These are phyloP conservation scores for Ophidiomyces ophidiicola DNA, from an alignment of 2,329 filamentous ascomycete genomes.

Conservation along the genomic window DNA sequence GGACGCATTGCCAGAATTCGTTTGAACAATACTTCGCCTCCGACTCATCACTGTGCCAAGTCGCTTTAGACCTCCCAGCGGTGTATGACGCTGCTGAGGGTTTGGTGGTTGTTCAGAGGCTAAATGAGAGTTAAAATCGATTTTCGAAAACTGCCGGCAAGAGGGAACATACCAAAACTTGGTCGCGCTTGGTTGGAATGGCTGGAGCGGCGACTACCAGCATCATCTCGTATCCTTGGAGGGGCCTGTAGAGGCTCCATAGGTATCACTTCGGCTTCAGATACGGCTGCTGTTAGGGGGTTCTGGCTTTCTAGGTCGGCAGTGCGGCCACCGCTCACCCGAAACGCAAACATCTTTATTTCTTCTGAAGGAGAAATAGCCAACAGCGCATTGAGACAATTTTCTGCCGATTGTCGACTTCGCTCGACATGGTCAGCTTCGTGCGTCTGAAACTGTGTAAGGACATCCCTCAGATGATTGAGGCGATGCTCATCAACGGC, in stretches of 20 bases:
- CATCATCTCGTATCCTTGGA: slow-evolving; percentile 39
- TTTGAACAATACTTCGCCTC: slow-evolving; percentile 32
- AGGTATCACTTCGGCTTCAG: slow-evolving; percentile 16
- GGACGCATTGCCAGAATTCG: slow-evolving; percentile 21
- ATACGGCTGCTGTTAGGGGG: slow-evolving; percentile 18
- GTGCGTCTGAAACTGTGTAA: slow-evolving; percentile 88
- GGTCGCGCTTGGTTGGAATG: slow-evolving; percentile 31
- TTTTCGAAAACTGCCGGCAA: slow-evolving; percentile 1
- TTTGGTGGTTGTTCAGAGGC: slow-evolving; percentile 23
- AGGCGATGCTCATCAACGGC: slow-evolving; percentile 77
- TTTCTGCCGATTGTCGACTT: slow-evolving; percentile 60
- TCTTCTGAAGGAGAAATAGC: slow-evolving; percentile 80
- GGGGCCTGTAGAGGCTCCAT: slow-evolving; percentile 29
- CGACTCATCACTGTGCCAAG: slow-evolving; percentile 39
- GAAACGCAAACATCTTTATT: slow-evolving; percentile 46
- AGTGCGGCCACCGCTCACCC: slow-evolving; percentile 28
- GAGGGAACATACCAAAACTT: slow-evolving; percentile 21
- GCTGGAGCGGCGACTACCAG: slow-evolving; percentile 44
- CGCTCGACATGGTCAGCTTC: slow-evolving; percentile 79
- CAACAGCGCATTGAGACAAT: slow-evolving; percentile 67
- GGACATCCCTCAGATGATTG: slow-evolving; percentile 76
- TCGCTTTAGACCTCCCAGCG: slow-evolving; percentile 35
- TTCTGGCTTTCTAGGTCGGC: slow-evolving; percentile 20
- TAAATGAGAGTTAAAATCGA: slow-evolving; percentile 15
- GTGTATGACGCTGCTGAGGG: slow-evolving; percentile 29